phyloP scores from a whole-genome alignment of 768 basidiomycete genomes.

The Hericium coralloides region DNA sequence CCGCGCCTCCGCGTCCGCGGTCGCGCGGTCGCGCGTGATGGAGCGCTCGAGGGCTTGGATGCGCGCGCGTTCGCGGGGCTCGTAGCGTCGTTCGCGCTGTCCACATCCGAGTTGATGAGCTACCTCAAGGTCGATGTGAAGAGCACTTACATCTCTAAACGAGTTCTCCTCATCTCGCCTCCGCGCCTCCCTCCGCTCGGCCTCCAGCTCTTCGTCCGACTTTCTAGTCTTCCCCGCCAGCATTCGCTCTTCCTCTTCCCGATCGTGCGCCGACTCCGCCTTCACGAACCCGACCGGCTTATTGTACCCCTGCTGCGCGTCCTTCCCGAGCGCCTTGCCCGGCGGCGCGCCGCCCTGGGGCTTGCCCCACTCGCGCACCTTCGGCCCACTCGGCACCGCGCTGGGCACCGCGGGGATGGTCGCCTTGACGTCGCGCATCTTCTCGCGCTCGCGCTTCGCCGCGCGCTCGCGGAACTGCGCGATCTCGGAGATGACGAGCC shows the following conservation, averaged over 20 bases:
- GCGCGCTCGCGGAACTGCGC: constrained; percentile 93
- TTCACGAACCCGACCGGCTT: constrained; percentile 82
- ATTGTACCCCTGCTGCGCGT: constrained; percentile 63
- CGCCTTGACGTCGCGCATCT: constrained; percentile 67
- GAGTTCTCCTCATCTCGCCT: constrained; percentile 76
- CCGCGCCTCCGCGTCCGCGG: constrained; percentile 70
- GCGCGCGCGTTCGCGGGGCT: constrained; percentile 78
- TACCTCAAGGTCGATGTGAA: background rate
- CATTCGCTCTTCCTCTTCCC: constrained; percentile 26
- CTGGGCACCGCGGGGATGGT: constrained; percentile 49
- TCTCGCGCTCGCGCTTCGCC: constrained; percentile 85
- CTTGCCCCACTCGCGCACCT: constrained; percentile 74
- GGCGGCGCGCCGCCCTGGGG: constrained; percentile 28
- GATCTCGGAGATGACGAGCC: constrained; percentile 92
- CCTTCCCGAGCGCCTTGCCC: constrained; percentile 20
- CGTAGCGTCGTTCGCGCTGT: constrained; percentile 90
- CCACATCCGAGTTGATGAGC: background rate
- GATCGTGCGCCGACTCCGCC: constrained; percentile 36
- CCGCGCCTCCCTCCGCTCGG: constrained; percentile 67
- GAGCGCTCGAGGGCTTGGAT: constrained; percentile 71
- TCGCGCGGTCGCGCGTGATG: constrained; percentile 60
- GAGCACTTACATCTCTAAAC: constrained; percentile 69
- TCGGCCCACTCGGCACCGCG: constrained; percentile 66
- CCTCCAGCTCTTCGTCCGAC: constrained; percentile 86
- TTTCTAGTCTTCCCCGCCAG: constrained; percentile 34